Evolutionary conservation across 345 rosid genomes (phyloP).

Genomic region (Citrus australasica): DNA sequence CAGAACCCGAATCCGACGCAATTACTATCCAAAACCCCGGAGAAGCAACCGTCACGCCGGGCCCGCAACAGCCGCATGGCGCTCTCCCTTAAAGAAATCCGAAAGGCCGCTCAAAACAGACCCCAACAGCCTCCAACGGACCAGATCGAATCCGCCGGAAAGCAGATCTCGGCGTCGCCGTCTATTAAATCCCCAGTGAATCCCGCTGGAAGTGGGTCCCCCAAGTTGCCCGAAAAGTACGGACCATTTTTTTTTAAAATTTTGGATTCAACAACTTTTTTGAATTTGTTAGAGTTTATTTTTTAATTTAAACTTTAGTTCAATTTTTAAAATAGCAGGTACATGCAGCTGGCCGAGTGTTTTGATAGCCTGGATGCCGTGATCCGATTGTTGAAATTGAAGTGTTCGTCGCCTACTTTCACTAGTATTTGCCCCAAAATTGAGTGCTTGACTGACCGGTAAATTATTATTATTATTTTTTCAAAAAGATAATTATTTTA

Average conservation of each 20-base stretch:
- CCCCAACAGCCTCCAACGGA: conserved; percentile 20
- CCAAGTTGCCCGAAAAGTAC: conserved; percentile 46
- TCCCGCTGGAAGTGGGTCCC: conserved; percentile 7
- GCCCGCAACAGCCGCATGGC: conserved; percentile 50
- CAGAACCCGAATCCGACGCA: conserved; percentile 2
- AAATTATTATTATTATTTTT: background rate
- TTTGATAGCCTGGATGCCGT: conserved; percentile 65
- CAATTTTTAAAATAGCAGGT: conserved; percentile 30
- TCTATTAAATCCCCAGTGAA: conserved; percentile 18
- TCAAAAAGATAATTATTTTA: background rate
- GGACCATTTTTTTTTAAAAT: background rate
- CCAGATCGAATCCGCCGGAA: conserved; percentile 36
- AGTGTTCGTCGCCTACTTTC: conserved; percentile 54
- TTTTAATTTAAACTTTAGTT: background rate
- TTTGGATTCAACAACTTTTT: background rate
- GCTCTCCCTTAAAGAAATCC: conserved; percentile 56
- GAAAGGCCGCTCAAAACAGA: conserved; percentile 47
- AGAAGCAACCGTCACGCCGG: conserved; percentile 42
- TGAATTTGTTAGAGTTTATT: background rate
- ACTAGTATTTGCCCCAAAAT: conserved; percentile 48
- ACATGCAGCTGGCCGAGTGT: conserved; percentile 55
- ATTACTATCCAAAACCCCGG: conserved; percentile 48
- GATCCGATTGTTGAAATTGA: conserved; percentile 43
- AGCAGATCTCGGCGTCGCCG: conserved; percentile 32
- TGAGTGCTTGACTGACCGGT: conserved; percentile 76